These are phyloP conservation scores for Linderniella brevidens DNA, from an alignment of 257 asterid genomes.

Conservation along the genomic window DNA sequence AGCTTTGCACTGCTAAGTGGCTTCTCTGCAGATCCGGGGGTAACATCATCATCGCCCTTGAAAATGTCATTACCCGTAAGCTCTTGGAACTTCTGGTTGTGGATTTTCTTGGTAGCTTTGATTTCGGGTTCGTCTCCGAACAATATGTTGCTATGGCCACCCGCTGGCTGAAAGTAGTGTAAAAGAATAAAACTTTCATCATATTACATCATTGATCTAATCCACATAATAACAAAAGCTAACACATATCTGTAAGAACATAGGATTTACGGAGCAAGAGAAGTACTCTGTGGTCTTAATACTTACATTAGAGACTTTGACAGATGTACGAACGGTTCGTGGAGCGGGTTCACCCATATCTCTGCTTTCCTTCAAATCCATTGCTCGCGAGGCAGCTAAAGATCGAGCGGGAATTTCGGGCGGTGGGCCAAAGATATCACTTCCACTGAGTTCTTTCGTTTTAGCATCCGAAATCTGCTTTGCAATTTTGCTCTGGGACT, in stretches of 20 bases:
- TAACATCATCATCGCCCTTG: conserved; percentile 67
- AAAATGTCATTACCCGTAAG: conserved; percentile 73
- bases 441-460: conserved; percentile 74
- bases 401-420: conserved; percentile 51
- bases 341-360: conserved; percentile 72
- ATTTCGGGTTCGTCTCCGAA: conserved; percentile 69
- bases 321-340: conserved; percentile 70
- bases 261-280: too few species aligned
- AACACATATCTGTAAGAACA: too few species aligned
- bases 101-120: conserved; percentile 52
- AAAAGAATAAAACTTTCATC: too few species aligned
- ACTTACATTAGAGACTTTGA: conserved; percentile 84
- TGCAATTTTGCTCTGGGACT: conserved; percentile 34
- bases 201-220: too few species aligned
- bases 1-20: conserved; percentile 63
- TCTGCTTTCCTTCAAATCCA: conserved; percentile 40
- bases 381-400: conserved; percentile 34
- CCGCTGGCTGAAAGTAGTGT: conserved; percentile 53
- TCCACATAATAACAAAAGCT: too few species aligned
- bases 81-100: conserved; percentile 78
- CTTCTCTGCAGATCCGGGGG: conserved; percentile 70
- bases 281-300: background rate
- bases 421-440: conserved; percentile 84
- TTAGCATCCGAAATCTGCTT: conserved; percentile 68
- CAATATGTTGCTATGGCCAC: conserved; percentile 72